A percentile compares a stretch with the other conserved stretches of the same genome.
Evolutionary conservation across 768 basidiomycete genomes (phyloP).

Genomic region (Rhizopogon roseolus): DNA sequence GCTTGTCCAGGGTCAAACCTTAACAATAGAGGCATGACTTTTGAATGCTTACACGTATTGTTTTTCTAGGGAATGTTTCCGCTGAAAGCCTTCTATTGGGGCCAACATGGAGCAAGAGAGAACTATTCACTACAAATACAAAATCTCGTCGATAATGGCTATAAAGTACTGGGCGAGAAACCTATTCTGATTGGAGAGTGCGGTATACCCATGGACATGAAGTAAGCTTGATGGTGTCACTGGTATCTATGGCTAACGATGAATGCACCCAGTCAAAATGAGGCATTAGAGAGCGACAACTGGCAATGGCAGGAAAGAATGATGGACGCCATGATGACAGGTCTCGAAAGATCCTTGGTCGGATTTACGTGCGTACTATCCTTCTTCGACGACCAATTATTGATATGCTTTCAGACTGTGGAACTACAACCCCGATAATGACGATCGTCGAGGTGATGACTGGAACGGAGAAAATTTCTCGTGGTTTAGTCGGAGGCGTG

Average conservation of each 20-base stretch:
- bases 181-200: slow-evolving; percentile 91
- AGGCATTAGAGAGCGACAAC: slow-evolving; percentile 67
- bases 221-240: slow-evolving; percentile 44
- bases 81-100: slow-evolving; percentile 81
- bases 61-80: slow-evolving; percentile 75
- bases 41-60: slow-evolving; percentile 6
- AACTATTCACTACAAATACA: slow-evolving; percentile 82
- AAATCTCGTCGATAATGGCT: slow-evolving; percentile 69
- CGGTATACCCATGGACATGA: slow-evolving; percentile 96
- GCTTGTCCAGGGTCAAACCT: slow-evolving; percentile 67
- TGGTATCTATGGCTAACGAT: neutral
- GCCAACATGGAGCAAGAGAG: slow-evolving; percentile 70
- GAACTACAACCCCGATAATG: slow-evolving; percentile 91
- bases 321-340: slow-evolving; percentile 93
- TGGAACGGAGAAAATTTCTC: slow-evolving; percentile 99
- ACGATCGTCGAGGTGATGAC: slow-evolving; percentile 71
- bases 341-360: slow-evolving; percentile 67
- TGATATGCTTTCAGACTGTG: slow-evolving; percentile 55
- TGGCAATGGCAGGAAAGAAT: slow-evolving; percentile 83
- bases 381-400: neutral
- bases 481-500: slow-evolving; percentile 74
- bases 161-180: slow-evolving; percentile 67
- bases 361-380: slow-evolving; percentile 73
- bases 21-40: neutral
- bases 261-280: slow-evolving; percentile 44